Percentiles rank a stretch among this genome's conserved stretches.
Conservation (phyloP, 805 yeast species). For the Ogataea glucozyma region DNA sequence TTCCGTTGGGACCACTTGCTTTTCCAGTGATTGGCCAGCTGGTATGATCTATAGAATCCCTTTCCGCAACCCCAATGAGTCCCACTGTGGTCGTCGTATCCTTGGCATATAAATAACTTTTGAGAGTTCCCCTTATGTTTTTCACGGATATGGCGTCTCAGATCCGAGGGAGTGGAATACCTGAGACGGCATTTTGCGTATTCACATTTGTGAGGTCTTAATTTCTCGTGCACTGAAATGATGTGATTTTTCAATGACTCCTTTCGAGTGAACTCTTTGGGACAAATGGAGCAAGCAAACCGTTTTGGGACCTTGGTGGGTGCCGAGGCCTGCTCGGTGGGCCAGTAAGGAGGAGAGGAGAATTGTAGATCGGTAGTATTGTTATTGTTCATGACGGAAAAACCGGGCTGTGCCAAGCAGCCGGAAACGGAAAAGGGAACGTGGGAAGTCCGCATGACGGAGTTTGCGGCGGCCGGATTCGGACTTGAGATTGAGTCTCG, state of each 20-base stretch:
- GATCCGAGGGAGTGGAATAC: constrained; percentile 24
- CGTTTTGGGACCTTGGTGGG: constrained; percentile 5
- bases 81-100: constrained; percentile 8
- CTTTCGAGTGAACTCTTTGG: constrained; percentile 20
- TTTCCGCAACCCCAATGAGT: constrained; percentile 23
- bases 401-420: no score
- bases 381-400: no score
- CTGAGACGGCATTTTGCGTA: constrained; percentile 12
- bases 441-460: no score
- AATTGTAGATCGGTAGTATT: neutral
- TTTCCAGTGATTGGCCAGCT: constrained; percentile 25
- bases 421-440: no score
- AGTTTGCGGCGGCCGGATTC: no score
- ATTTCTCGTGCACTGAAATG: constrained; percentile 21
- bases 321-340: neutral
- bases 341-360: neutral
- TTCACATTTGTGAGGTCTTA: constrained; percentile 21
- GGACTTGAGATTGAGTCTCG: no score
- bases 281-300: constrained; percentile 18
- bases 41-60: constrained; percentile 23
- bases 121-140: constrained; percentile 13
- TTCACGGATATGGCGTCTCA: constrained; percentile 25
- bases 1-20: constrained; percentile 20
- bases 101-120: constrained; percentile 19
- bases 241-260: constrained; percentile 26